These are phyloP conservation scores for barrel medic (Medicago truncatula) DNA, from an alignment of 306 rosid genomes.

Conservation along the genomic window MtrunA17r5.0-ANR NC_053049.1:36645001-36645500, in stretches of 20 bases:
- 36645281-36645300: conserved; percentile 73
- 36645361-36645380: background rate
- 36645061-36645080: conserved; percentile 72
- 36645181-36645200: conserved; percentile 83
- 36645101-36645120: conserved; percentile 23
- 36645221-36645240: conserved; percentile 53
- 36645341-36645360: conserved; percentile 24
- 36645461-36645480: conserved; percentile 67
- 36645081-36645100: conserved; percentile 42
- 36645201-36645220: conserved; percentile 78
- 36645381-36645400: background rate
- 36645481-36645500: conserved; percentile 63
- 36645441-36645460: conserved; percentile 42
- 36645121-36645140: conserved; percentile 49
- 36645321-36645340: background rate
- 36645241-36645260: conserved; percentile 62
- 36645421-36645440: too few species aligned
- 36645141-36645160: conserved; percentile 66
- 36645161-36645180: conserved; percentile 68
- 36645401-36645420: too few species aligned
- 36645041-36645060: conserved; percentile 62
- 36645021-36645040: conserved; percentile 63
- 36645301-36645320: conserved; percentile 52
- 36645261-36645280: conserved; percentile 66
- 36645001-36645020: conserved; percentile 67